These are phyloP conservation scores for Rhytidhysteron rufulum DNA, from an alignment of 2,329 filamentous ascomycete species.

Conservation along the genomic window DNA sequence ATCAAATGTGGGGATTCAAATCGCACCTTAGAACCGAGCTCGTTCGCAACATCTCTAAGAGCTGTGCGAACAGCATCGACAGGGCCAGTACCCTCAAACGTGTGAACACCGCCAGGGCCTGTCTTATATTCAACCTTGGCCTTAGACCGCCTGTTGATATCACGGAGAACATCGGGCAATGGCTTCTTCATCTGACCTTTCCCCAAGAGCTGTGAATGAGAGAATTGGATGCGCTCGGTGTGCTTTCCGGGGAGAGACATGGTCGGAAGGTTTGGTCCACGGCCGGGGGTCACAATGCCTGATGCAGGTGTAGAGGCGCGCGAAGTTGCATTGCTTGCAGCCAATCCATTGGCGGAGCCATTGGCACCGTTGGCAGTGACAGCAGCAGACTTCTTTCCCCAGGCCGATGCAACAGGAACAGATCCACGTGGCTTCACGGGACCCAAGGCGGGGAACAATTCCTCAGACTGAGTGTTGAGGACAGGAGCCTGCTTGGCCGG, in stretches of 20 bases:
- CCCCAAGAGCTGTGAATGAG: constrained; percentile 71
- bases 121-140: constrained; percentile 76
- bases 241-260: constrained; percentile 80
- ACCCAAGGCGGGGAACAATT: constrained; percentile 90
- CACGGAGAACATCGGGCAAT: constrained; percentile 77
- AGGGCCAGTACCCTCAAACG: constrained; percentile 82
- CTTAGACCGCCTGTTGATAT: constrained; percentile 89
- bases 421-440: constrained; percentile 58
- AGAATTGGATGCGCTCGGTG: constrained; percentile 70
- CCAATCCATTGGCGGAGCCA: constrained; percentile 50
- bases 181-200: constrained; percentile 78
- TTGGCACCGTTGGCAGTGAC: constrained; percentile 43
- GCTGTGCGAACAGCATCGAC: constrained; percentile 81
- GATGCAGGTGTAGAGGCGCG: constrained; percentile 62
- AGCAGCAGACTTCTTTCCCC: constrained; percentile 65
- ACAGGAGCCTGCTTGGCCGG: constrained; percentile 29
- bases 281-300: constrained; percentile 45
- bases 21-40: constrained; percentile 79
- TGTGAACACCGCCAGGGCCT: constrained; percentile 67
- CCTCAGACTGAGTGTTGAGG: constrained; percentile 82
- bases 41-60: constrained; percentile 81
- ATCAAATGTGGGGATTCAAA: background rate
- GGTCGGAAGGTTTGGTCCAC: constrained; percentile 47
- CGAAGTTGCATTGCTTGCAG: constrained; percentile 49
- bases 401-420: constrained; percentile 65